Conservation (phyloP, 2,329 filamentous ascomycete genomes). For the Zalaria obscura region DNA sequence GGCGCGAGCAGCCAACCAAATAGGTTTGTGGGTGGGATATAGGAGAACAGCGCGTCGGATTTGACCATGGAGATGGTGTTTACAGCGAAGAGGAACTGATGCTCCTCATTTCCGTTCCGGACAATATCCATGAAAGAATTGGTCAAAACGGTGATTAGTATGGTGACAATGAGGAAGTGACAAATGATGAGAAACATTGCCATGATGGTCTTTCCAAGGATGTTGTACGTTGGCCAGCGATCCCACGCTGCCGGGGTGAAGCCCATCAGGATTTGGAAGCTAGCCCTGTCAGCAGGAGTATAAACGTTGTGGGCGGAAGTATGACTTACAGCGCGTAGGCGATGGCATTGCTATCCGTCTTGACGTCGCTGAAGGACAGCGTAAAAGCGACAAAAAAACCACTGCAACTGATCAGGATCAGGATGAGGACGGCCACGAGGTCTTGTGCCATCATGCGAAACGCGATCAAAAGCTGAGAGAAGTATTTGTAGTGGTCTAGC, state of each 20-base stretch:
- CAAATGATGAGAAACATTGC: slow-evolving; percentile 82
- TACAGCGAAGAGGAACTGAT: slow-evolving; percentile 84
- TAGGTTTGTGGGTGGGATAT: slow-evolving; percentile 81
- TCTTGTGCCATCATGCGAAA: slow-evolving; percentile 92
- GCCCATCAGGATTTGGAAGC: slow-evolving; percentile 85
- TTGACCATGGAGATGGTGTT: slow-evolving; percentile 98
- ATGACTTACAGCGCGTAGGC: slow-evolving; percentile 56
- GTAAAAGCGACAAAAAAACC: slow-evolving; percentile 95
- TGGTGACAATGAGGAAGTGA: slow-evolving; percentile 88
- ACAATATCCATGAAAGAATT: slow-evolving; percentile 95
- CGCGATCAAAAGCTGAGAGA: slow-evolving; percentile 85
- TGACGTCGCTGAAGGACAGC: slow-evolving; percentile 56
- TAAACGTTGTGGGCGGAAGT: background rate
- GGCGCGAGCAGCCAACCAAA: slow-evolving; percentile 83
- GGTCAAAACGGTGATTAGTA: slow-evolving; percentile 87
- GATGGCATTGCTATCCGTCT: slow-evolving; percentile 57
- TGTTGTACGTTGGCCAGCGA: slow-evolving; percentile 67
- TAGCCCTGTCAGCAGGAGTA: background rate
- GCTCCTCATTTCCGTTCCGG: slow-evolving; percentile 84
- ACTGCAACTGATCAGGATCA: slow-evolving; percentile 78
- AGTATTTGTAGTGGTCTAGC: slow-evolving; percentile 89
- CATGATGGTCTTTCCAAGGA: slow-evolving; percentile 61
- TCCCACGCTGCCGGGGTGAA: slow-evolving; percentile 95
- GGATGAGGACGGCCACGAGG: slow-evolving; percentile 65
- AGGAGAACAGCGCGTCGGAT: slow-evolving; percentile 91